Evolutionary conservation across 768 basidiomycete species (phyloP), one percentile per base, ranked within the genome.

Genomic region (Galerina sulciceps): DNA sequence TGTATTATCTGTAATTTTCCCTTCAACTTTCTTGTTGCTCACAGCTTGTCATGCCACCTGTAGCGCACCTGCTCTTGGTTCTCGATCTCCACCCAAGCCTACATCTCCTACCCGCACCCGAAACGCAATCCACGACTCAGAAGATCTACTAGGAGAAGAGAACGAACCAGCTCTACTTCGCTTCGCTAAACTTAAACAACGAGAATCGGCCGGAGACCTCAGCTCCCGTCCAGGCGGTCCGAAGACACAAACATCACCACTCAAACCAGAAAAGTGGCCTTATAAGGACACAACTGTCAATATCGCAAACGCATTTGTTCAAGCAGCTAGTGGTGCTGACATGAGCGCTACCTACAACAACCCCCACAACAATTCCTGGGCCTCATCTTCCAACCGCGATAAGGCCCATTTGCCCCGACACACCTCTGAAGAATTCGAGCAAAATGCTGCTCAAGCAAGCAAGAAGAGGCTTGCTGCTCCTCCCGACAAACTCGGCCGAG

Each of bases 231-330:
- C 77, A 57, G 73, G 76, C 45, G 76, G 70, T 18, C 74, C 79
- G 34, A 80, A 70, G 75, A 76, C 75, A 69, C 81, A 71, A 67
- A 80, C 69, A 65, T 71, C 74, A 45, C 74, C 76, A 14, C 81
- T 81, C n/a, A 79, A 86, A 51, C 91, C 91, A 41, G 81, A 86
- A 66, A 85, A 79, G 79, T 90, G 88, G 88, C 69, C 71, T 58
- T 84, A 91, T 58, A 89, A 89, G 67, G 91, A 92, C 73, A 94
- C 93, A 44, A 88, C 91, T 17, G 93, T 94, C 50, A 90, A 92
- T 73, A 88, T 93, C 67, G 93, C 92, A 10, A 83, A 84, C 66
- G 93, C 93, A 31, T 90, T 95, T 68, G 77, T 80, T 63, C 86
- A 88, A 71, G 93, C 93, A 17, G 89, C 83, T 18, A 76, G 75